phyloP scores from a whole-genome alignment of 2,329 filamentous ascomycete species.

The Ophiostoma sp. region DNA sequence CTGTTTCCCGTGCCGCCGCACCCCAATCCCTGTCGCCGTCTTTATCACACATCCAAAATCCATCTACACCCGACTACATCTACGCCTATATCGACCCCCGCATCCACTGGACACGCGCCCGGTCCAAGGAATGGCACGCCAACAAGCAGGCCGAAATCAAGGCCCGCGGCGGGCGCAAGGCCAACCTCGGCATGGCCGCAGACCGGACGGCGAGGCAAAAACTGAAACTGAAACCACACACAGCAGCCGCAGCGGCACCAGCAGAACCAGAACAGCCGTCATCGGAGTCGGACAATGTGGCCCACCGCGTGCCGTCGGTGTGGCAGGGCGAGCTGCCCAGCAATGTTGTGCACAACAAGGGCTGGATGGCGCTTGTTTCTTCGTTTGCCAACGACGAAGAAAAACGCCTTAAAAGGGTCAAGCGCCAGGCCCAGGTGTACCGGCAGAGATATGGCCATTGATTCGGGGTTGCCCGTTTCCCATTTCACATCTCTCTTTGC shows the following conservation, averaged over 20 bases:
- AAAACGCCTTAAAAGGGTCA: neutral
- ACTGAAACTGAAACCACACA: neutral
- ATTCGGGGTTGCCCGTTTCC: too few relatives aligned
- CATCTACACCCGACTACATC: neutral
- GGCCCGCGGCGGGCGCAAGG: slow-evolving; percentile 46
- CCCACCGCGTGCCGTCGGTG: slow-evolving; percentile 27
- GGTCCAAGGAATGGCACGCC: slow-evolving; percentile 43
- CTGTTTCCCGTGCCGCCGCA: neutral
- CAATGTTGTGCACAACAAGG: slow-evolving; percentile 17
- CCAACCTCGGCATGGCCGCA: slow-evolving; percentile 45
- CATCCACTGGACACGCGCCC: slow-evolving; percentile 43
- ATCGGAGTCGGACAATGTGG: neutral
- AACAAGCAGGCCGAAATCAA: slow-evolving; percentile 48
- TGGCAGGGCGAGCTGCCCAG: slow-evolving; percentile 21
- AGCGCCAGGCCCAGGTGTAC: neutral
- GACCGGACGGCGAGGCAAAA: slow-evolving; percentile 33
- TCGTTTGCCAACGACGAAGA: slow-evolving; percentile 22
- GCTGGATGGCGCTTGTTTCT: slow-evolving; percentile 19
- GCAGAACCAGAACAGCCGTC: neutral
- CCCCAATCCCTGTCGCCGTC: neutral
- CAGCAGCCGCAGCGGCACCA: neutral
- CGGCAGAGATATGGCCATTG: neutral
- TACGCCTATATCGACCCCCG: slow-evolving; percentile 49
- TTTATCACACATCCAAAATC: neutral
- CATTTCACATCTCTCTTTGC: neutral